phyloP scores from a whole-genome alignment of 495 filamentous ascomycete species.

The Xylaria curta region DNA sequence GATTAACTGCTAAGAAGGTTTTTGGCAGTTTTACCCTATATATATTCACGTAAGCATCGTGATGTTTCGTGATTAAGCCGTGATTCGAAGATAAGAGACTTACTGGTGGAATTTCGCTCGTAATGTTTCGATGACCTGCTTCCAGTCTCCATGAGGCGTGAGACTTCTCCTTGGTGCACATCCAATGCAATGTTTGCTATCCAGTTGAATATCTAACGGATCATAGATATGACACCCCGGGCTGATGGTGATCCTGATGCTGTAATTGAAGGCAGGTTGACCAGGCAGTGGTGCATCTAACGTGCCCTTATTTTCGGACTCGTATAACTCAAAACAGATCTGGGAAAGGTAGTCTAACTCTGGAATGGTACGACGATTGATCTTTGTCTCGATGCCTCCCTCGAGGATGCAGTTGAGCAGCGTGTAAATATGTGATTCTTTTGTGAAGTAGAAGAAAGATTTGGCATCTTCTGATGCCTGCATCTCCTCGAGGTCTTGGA shows the following conservation, averaged over 20 bases:
- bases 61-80: constrained; percentile 23
- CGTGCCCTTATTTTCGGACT: constrained; percentile 76
- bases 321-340: constrained; percentile 97
- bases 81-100: constrained; percentile 43
- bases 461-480: constrained; percentile 93
- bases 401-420: constrained; percentile 97
- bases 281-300: constrained; percentile 49
- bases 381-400: constrained; percentile 92
- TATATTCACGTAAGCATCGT: constrained; percentile 17
- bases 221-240: constrained; percentile 96
- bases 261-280: constrained; percentile 77
- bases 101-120: constrained; percentile 94
- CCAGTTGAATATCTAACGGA: constrained; percentile 92
- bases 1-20: constrained; percentile 88
- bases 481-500: constrained; percentile 94
- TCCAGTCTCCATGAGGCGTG: constrained; percentile 94
- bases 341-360: constrained; percentile 98
- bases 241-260: constrained; percentile 92
- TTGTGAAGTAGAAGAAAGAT: constrained; percentile 98
- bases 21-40: constrained; percentile 90
- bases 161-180: constrained; percentile 87
- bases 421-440: constrained; percentile 98
- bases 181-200: constrained; percentile 93
- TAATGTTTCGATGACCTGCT: constrained; percentile 89
- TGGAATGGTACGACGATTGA: constrained; percentile 86